phyloP scores from a whole-genome alignment of 495 filamentous ascomycete species.

The Neurospora hispaniola region DNA sequence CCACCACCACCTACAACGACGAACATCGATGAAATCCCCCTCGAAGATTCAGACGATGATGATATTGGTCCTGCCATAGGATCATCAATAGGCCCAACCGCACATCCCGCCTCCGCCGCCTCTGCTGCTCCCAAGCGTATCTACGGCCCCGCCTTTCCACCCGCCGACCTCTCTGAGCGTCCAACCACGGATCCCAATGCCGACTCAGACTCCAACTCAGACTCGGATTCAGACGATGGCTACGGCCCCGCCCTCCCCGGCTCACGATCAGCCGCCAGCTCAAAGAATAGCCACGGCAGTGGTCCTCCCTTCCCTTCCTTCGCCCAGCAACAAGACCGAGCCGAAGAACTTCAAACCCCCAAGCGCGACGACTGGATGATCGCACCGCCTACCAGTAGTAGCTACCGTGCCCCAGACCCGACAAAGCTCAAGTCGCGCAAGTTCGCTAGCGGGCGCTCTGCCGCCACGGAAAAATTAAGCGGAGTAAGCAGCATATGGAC shows the following conservation, averaged over 20 bases:
- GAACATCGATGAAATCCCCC: slow-evolving; percentile 23
- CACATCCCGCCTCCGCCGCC: not conserved
- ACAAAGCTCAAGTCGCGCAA: slow-evolving; percentile 73
- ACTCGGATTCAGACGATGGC: slow-evolving; percentile 24
- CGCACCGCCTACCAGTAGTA: slow-evolving; percentile 58
- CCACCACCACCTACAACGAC: slow-evolving; percentile 10
- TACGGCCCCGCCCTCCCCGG: slow-evolving; percentile 78
- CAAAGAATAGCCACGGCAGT: no score
- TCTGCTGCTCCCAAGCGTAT: slow-evolving; percentile 22
- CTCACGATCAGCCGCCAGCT: slow-evolving; percentile 4
- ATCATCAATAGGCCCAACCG: slow-evolving; percentile 10
- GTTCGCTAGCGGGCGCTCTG: slow-evolving; percentile 42
- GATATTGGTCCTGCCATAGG: slow-evolving; percentile 9
- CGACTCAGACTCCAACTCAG: slow-evolving; percentile 22
- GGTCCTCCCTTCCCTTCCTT: slow-evolving; percentile 9
- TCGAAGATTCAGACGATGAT: slow-evolving; percentile 16
- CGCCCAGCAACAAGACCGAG: not conserved
- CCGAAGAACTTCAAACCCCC: slow-evolving; percentile 20
- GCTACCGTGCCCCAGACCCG: slow-evolving; percentile 60
- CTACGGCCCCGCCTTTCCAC: slow-evolving; percentile 35
- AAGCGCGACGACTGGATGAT: slow-evolving; percentile 92
- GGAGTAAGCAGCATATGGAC: slow-evolving; percentile 67
- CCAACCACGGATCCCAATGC: slow-evolving; percentile 25
- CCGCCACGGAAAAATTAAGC: slow-evolving; percentile 27
- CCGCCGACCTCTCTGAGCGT: slow-evolving; percentile 30